Conservation (phyloP, 495 filamentous ascomycete genomes). For the Hypoxylon subgilvum region DNA sequence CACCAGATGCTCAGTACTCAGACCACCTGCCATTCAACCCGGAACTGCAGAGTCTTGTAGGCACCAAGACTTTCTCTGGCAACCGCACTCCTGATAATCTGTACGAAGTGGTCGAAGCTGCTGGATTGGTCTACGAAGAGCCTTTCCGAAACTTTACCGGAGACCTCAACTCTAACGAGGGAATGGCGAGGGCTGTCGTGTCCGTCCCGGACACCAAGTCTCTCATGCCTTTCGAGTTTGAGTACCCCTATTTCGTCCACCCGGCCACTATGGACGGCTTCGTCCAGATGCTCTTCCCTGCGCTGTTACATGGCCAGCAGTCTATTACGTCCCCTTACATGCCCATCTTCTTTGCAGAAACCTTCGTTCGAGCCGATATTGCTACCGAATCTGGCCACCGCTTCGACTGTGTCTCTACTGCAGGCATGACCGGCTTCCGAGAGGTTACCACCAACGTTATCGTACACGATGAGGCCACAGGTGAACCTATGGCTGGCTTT, state of each 20-base stretch:
- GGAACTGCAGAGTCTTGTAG: background rate
- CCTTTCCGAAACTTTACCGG: conserved; percentile 6
- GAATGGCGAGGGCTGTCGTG: conserved; percentile 28
- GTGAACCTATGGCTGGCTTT: background rate
- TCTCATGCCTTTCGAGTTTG: conserved; percentile 51
- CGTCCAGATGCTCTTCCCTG: conserved; percentile 45
- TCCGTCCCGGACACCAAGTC: conserved; percentile 46
- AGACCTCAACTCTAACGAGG: conserved; percentile 1
- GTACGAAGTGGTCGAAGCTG: conserved; percentile 2
- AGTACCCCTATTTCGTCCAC: conserved; percentile 54
- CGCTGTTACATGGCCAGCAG: background rate
- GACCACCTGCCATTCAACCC: too few relatives aligned
- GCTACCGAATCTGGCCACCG: background rate
- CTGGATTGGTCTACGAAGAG: background rate
- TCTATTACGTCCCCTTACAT: conserved; percentile 33
- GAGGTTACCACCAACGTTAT: background rate
- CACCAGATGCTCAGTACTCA: too few relatives aligned
- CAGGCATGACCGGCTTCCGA: background rate
- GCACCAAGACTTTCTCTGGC: conserved; percentile 5
- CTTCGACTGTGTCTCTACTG: background rate
- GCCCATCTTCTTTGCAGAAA: conserved; percentile 23
- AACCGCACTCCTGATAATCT: background rate
- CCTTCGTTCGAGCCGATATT: conserved; percentile 1
- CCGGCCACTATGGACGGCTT: conserved; percentile 55
- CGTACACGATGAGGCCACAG: background rate